Evolutionary conservation across 805 yeast genomes (phyloP).

Genomic region (Yamadazyma kitorensis): DNA sequence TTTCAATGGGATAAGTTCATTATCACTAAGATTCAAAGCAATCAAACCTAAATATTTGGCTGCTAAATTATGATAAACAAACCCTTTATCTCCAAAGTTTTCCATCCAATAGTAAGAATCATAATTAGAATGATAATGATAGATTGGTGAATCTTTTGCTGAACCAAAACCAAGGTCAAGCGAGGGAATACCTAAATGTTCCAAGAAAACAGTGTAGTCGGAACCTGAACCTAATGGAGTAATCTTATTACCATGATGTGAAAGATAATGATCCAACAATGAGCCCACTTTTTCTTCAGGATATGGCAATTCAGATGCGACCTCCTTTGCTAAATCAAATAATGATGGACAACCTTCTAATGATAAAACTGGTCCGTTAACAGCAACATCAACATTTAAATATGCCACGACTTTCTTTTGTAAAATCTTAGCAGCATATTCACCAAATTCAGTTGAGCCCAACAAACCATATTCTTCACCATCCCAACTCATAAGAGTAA

Average conservation of each 20-base stretch:
- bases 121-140: slow-evolving; percentile 55
- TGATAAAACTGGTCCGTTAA: slow-evolving; percentile 48
- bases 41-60: slow-evolving; percentile 61
- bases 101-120: slow-evolving; percentile 60
- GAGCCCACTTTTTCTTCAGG: slow-evolving; percentile 37
- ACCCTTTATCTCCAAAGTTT: slow-evolving; percentile 49
- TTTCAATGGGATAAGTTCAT: slow-evolving; percentile 52
- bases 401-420: slow-evolving; percentile 47
- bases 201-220: slow-evolving; percentile 60
- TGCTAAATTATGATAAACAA: slow-evolving; percentile 50
- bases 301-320: slow-evolving; percentile 46
- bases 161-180: slow-evolving; percentile 44
- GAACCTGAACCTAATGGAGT: slow-evolving; percentile 48
- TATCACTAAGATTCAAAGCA: slow-evolving; percentile 52
- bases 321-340: slow-evolving; percentile 40
- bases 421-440: slow-evolving; percentile 39
- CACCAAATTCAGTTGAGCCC: slow-evolving; percentile 59
- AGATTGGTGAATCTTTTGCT: slow-evolving; percentile 43
- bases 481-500: slow-evolving; percentile 38
- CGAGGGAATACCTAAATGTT: slow-evolving; percentile 66
- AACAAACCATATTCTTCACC: slow-evolving; percentile 51
- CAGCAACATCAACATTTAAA: slow-evolving; percentile 50
- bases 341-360: slow-evolving; percentile 59
- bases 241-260: slow-evolving; percentile 32
- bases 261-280: slow-evolving; percentile 48